These are phyloP conservation scores for Tuber brumale DNA, from an alignment of 495 filamentous ascomycete species.

Conservation along the genomic window DNA sequence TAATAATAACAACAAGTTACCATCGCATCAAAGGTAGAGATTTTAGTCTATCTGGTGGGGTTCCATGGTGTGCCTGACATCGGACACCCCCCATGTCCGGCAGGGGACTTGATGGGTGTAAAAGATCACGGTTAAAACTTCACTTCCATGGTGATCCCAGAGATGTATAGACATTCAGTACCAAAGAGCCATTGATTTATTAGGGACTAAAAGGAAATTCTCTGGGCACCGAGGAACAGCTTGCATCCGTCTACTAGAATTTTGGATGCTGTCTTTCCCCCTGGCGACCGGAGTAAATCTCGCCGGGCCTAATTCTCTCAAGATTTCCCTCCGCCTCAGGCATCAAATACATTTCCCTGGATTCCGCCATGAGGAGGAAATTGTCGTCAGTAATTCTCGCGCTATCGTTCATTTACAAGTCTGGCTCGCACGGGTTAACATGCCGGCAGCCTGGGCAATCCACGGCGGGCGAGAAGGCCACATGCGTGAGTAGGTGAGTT, in stretches of 20 bases:
- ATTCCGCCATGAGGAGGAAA: not conserved
- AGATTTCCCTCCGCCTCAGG: not conserved
- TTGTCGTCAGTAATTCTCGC: not conserved
- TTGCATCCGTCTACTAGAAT: not conserved
- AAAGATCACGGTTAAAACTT: not conserved
- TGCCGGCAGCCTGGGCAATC: not conserved
- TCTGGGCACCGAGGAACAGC: not conserved
- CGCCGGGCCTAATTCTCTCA: not conserved
- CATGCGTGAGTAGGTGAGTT: not conserved
- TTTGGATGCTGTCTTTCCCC: not conserved
- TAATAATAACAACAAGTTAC: too few species aligned
- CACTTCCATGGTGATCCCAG: not conserved
- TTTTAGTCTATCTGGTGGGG: not conserved
- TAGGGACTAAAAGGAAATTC: not conserved
- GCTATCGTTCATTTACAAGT: not conserved
- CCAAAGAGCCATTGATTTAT: not conserved
- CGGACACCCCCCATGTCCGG: not conserved
- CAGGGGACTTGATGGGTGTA: not conserved
- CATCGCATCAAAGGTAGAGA: not conserved
- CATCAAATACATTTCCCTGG: not conserved
- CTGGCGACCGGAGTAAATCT: not conserved
- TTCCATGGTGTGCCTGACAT: not conserved
- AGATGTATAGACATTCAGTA: not conserved
- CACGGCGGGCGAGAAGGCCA: not conserved
- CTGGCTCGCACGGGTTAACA: not conserved